These are phyloP conservation scores for Diplodia seriata DNA, from an alignment of 2,329 filamentous ascomycete species.

Conservation along the genomic window DNA sequence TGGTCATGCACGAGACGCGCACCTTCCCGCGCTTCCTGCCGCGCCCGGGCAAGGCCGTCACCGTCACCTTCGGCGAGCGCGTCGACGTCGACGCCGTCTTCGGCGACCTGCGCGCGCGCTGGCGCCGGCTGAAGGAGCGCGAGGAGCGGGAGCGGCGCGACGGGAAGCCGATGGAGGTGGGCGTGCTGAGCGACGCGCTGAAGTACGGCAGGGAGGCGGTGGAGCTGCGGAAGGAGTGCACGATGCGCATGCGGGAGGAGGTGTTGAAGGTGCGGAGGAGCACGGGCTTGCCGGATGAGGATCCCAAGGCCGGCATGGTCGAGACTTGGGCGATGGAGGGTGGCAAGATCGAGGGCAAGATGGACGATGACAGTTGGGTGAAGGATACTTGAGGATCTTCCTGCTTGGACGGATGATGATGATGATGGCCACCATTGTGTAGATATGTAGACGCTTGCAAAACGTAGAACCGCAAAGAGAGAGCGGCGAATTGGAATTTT, in stretches of 20 bases:
- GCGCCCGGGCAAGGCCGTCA: conserved; percentile 72
- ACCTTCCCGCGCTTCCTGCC: conserved; percentile 82
- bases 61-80: conserved; percentile 78
- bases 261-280: conserved; percentile 77
- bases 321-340: conserved; percentile 78
- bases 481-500: neutral
- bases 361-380: conserved; percentile 67
- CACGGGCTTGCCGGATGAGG: conserved; percentile 79
- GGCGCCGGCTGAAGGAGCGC: conserved; percentile 70
- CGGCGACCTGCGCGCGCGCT: conserved; percentile 75
- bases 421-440: neutral
- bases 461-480: neutral
- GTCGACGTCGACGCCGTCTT: conserved; percentile 77
- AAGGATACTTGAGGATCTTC: conserved; percentile 57
- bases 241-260: conserved; percentile 76
- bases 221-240: conserved; percentile 79
- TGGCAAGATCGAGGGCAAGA: conserved; percentile 60
- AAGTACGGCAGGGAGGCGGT: conserved; percentile 77
- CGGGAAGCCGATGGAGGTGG: conserved; percentile 51
- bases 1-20: conserved; percentile 86
- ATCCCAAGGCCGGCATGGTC: conserved; percentile 73
- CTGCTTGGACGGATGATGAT: neutral
- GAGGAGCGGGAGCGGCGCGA: neutral
- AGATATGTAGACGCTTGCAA: conserved; percentile 3
- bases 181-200: conserved; percentile 67